Conservation (phyloP, 305 asterid species). For the Solanum hybrid region DNA sequence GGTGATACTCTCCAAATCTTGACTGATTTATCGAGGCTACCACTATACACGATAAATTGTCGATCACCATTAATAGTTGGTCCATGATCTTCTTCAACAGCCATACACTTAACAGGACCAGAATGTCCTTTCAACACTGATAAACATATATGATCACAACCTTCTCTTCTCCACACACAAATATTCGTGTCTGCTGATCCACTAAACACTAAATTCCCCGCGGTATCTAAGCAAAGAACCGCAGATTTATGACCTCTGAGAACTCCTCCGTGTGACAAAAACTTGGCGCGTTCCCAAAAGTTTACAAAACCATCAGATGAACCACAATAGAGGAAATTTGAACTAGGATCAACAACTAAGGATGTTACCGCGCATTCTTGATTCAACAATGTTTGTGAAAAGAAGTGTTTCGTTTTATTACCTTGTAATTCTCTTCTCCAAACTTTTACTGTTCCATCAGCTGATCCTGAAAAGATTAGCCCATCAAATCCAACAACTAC, state of each 20-base stretch:
- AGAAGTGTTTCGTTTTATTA: conserved; percentile 14
- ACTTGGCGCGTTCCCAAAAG: conserved; percentile 28
- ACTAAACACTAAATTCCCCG: conserved; percentile 27
- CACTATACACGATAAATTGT: conserved; percentile 11
- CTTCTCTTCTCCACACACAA: conserved; percentile 37
- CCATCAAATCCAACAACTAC: conserved; percentile 15
- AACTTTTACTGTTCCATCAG: conserved; percentile 28
- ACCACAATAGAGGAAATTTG: conserved; percentile 23
- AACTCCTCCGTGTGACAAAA: conserved; percentile 26
- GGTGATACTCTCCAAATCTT: conserved; percentile 9
- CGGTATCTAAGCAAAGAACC: conserved; percentile 34
- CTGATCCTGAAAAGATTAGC: conserved; percentile 28
- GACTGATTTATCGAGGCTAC: conserved; percentile 13
- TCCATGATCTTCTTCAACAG: conserved; percentile 3
- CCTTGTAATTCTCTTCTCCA: conserved; percentile 28
- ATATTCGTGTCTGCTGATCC: conserved; percentile 40
- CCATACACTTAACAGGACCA: conserved; percentile 17
- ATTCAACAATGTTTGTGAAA: conserved; percentile 23
- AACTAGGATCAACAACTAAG: conserved; percentile 15
- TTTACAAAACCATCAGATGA: conserved; percentile 37
- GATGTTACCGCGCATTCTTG: conserved; percentile 39
- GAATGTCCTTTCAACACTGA: conserved; percentile 37
- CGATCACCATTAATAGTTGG: neutral
- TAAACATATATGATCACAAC: conserved; percentile 24
- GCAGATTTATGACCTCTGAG: conserved; percentile 37